A percentile compares a stretch with the other conserved stretches of the same genome.
These are phyloP conservation scores for Sclerotinia trifoliorum DNA, from an alignment of 2,329 filamentous ascomycete genomes.

Conservation along the genomic window DNA sequence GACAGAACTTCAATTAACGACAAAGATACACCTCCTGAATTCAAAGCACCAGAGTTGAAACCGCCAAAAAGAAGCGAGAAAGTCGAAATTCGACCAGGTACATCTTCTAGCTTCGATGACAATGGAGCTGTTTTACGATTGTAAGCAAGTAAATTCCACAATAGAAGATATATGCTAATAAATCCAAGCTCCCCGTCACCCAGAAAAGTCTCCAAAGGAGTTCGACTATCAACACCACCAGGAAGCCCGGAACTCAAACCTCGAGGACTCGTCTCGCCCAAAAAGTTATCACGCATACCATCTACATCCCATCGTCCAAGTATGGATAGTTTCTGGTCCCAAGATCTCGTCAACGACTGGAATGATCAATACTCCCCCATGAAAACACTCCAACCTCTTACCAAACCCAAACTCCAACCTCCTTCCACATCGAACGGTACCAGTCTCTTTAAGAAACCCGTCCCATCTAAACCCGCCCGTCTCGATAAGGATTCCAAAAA, in stretches of 20 bases:
- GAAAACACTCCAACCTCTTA: conserved; percentile 44
- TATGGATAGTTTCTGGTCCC: conserved; percentile 60
- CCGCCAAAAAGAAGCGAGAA: conserved; percentile 13
- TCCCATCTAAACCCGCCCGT: conserved; percentile 41
- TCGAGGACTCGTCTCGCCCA: conserved; percentile 33
- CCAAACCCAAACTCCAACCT: conserved; percentile 30
- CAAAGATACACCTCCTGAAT: conserved; percentile 16
- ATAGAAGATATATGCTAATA: conserved; percentile 13
- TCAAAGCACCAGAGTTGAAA: conserved; percentile 23
- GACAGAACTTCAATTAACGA: conserved; percentile 18
- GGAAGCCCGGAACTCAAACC: conserved; percentile 33
- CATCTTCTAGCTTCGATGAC: conserved; percentile 18
- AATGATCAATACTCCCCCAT: conserved; percentile 60
- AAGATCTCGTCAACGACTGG: conserved; percentile 60
- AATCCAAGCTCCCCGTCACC: conserved; percentile 32
- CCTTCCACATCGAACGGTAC: conserved; percentile 2
- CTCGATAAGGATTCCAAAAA: conserved; percentile 50
- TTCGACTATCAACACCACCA: conserved; percentile 35
- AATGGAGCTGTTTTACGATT: conserved; percentile 20
- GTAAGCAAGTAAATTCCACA: background rate
- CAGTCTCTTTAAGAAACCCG: conserved; percentile 24
- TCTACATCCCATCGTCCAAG: conserved; percentile 53
- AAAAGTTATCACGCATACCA: conserved; percentile 47
- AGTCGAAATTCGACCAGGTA: conserved; percentile 18
- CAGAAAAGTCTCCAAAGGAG: conserved; percentile 29